phyloP scores from a whole-genome alignment of 768 basidiomycete genomes.

The Amanita pseudoporphyria region DNA sequence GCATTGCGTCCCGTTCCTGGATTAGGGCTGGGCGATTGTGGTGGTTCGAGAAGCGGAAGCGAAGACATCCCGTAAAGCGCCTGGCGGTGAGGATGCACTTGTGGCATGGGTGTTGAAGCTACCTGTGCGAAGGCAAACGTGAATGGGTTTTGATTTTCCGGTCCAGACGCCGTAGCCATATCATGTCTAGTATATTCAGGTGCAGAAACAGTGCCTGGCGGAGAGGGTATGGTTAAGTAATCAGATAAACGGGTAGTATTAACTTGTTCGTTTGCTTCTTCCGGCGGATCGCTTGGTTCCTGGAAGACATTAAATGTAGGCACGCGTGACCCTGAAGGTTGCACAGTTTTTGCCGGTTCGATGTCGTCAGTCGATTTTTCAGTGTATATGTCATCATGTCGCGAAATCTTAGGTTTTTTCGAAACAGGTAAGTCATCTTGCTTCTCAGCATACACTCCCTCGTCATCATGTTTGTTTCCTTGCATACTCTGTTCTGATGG shows the following conservation, averaged over 20 bases:
- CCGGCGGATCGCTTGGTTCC: slow-evolving; percentile 26
- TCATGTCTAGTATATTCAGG: slow-evolving; percentile 9
- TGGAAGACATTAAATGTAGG: slow-evolving; percentile 41
- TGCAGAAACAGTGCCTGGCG: slow-evolving; percentile 21
- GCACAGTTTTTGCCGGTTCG: slow-evolving; percentile 10
- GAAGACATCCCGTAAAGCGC: slow-evolving; percentile 19
- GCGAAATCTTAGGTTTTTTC: slow-evolving; percentile 9
- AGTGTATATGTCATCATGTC: slow-evolving; percentile 5
- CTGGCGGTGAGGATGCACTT: slow-evolving; percentile 19
- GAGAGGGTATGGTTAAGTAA: slow-evolving; percentile 36
- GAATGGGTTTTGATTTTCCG: slow-evolving; percentile 48
- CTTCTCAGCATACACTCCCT: background rate
- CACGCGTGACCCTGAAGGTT: slow-evolving; percentile 17
- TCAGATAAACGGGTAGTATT: slow-evolving; percentile 44
- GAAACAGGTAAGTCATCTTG: background rate
- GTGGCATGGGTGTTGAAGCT: slow-evolving; percentile 42
- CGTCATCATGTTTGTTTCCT: background rate
- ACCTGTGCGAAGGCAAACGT: slow-evolving; percentile 41
- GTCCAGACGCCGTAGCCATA: slow-evolving; percentile 35
- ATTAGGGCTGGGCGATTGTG: slow-evolving; percentile 48
- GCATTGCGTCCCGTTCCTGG: slow-evolving; percentile 13
- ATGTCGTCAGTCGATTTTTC: background rate
- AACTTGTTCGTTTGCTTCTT: slow-evolving; percentile 33
- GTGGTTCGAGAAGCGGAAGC: slow-evolving; percentile 46
- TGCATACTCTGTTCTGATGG: background rate